These are phyloP conservation scores for Echinosophora koreensis DNA, from an alignment of 306 rosid species.

Conservation along the genomic window DNA sequence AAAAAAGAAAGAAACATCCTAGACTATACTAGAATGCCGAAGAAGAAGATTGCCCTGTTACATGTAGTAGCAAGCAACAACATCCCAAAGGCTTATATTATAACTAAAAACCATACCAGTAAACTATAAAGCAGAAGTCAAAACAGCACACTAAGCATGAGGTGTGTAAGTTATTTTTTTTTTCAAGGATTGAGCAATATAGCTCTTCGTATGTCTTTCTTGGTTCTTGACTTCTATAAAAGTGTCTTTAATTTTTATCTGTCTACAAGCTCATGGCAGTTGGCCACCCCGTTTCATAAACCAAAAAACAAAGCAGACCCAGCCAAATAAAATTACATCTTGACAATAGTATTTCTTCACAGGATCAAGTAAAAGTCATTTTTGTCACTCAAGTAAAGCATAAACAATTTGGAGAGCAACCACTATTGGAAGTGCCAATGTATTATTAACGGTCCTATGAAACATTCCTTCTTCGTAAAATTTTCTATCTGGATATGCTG, in stretches of 20 bases:
- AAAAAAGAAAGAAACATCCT: too few species aligned
- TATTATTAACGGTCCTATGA: constrained; percentile 1
- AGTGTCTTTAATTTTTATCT: not conserved
- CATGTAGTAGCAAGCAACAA: too few species aligned
- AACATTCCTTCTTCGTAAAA: constrained; percentile 17
- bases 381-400: not conserved
- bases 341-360: not conserved
- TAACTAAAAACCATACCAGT: too few species aligned
- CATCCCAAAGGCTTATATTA: too few species aligned
- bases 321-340: not conserved
- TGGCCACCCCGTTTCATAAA: not conserved
- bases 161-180: not conserved
- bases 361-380: not conserved
- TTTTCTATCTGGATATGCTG: constrained; percentile 1
- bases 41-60: too few species aligned
- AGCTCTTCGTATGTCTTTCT: not conserved
- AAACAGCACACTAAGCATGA: too few species aligned
- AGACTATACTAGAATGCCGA: too few species aligned
- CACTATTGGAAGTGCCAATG: constrained; percentile 10
- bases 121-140: too few species aligned
- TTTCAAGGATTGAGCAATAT: constrained; percentile 2
- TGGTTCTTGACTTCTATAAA: not conserved
- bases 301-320: not conserved
- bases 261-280: not conserved
- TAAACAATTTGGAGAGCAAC: too few species aligned